These are phyloP conservation scores for Persicaria maculosa DNA, from an alignment of 148 eudicot genomes.

Conservation along the genomic window DNA sequence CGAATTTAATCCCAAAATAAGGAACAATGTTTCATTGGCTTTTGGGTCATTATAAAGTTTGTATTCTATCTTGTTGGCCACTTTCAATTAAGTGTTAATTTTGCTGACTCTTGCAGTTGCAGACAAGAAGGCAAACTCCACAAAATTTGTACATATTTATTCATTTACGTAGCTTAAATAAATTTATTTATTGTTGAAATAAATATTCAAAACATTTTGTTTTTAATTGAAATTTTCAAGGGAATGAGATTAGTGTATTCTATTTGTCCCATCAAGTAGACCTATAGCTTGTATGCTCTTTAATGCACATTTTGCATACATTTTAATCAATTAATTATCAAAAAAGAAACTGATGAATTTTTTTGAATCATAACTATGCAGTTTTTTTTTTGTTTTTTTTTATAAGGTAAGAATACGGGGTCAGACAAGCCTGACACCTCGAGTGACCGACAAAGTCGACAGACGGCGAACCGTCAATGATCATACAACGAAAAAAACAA, in stretches of 20 bases:
- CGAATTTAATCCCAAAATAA: neutral
- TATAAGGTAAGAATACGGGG: too few species aligned
- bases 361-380: neutral
- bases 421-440: too few species aligned
- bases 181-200: neutral
- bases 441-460: too few species aligned
- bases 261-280: neutral
- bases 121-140: neutral
- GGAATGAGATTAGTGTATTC: neutral
- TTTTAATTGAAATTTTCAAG: neutral
- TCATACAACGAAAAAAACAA: too few species aligned
- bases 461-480: too few species aligned
- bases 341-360: neutral
- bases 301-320: neutral
- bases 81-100: neutral
- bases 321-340: neutral
- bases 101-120: neutral
- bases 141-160: neutral
- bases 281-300: neutral
- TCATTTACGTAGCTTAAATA: neutral
- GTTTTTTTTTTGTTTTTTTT: too few species aligned
- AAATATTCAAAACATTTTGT: neutral
- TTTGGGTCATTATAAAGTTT: neutral
- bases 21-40: constrained; percentile 9
- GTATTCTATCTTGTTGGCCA: neutral